Conservation (phyloP, 2,329 filamentous ascomycete species). For the Epichloe elymi region DNA sequence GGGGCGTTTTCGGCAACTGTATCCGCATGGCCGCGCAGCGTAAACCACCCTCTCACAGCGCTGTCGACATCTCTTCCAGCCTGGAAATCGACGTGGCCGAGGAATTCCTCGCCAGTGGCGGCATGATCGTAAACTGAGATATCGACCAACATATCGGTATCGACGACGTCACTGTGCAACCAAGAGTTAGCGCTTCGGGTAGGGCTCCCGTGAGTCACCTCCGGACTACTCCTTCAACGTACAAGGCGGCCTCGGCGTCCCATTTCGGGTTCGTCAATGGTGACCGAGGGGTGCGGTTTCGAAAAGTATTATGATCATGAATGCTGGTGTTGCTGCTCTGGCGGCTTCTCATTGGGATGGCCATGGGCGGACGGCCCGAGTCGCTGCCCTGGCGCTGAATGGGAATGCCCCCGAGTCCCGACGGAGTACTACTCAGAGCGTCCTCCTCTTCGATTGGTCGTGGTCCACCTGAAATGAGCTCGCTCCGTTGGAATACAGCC, state of each 20-base stretch:
- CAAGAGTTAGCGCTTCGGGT: slow-evolving; percentile 6
- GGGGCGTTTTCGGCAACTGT: slow-evolving; percentile 57
- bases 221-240: slow-evolving; percentile 24
- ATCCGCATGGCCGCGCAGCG: slow-evolving; percentile 62
- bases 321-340: slow-evolving; percentile 92
- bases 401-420: slow-evolving; percentile 39
- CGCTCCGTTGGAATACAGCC: slow-evolving; percentile 91
- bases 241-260: slow-evolving; percentile 95
- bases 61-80: slow-evolving; percentile 53
- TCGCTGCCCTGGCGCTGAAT: slow-evolving; percentile 66
- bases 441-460: slow-evolving; percentile 51
- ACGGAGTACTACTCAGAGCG: slow-evolving; percentile 31
- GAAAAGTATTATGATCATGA: slow-evolving; percentile 48
- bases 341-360: slow-evolving; percentile 91
- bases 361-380: slow-evolving; percentile 68
- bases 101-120: slow-evolving; percentile 71
- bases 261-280: slow-evolving; percentile 77
- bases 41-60: slow-evolving; percentile 73
- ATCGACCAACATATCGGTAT: slow-evolving; percentile 78
- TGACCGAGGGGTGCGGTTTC: slow-evolving; percentile 40
- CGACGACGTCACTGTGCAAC: slow-evolving; percentile 74
- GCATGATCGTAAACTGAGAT: slow-evolving; percentile 85
- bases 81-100: slow-evolving; percentile 78
- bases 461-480: slow-evolving; percentile 84
- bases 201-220: neutral